Evolutionary conservation across 2,329 filamentous ascomycete species (phyloP), one percentile per base, ranked within the genome.

Genomic region (Penicillium digitatum): DNA sequence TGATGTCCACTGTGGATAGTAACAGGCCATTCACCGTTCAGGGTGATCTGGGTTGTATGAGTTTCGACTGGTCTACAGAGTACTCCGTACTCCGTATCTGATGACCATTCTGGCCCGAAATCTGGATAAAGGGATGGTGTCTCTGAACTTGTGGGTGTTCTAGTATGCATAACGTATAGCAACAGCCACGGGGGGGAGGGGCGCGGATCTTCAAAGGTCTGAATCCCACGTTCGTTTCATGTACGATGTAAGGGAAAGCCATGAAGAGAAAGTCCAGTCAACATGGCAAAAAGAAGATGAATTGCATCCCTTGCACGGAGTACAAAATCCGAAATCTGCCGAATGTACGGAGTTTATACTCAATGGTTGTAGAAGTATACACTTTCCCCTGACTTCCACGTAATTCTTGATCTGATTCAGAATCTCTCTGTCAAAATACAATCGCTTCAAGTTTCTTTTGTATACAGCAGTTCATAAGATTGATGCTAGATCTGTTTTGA

Each of bases 271-370:
- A 29, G 27, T 14, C 35, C 20, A 22, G 5, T n/a, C 18, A 40
- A 34, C 7, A 10, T 26, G 8, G 22, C 16, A 29, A 26, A 27
- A 5, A 32, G 45, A 35, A 20, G 5, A 26, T 22, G 18, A 12
- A 8, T 27, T 31, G 5, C 20, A 37, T 62, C 48, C 55, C 48
- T 52, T 54, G 52, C 38, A 16, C 55, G 44, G 48, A 53, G 54
- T 37, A 20, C 20, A 26, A 35, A 14, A 3, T 2, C 12, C 7
- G 14, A 46, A 12, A 46, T 26, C 9, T 26, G 11, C 16, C 5
- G 16, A 4, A 39, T 1, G 14, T 22, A 7, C n/a, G n/a, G n/a
- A 26, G 26, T 16, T 16, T 34, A n/a, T 20, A 37, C 34, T 24
- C 20, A 5, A 22, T 20, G 20, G 14, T 24, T 39, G 20, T 6